phyloP scores from a whole-genome alignment of 2,329 filamentous ascomycete genomes.

The Triangularia verruculosa region DNA sequence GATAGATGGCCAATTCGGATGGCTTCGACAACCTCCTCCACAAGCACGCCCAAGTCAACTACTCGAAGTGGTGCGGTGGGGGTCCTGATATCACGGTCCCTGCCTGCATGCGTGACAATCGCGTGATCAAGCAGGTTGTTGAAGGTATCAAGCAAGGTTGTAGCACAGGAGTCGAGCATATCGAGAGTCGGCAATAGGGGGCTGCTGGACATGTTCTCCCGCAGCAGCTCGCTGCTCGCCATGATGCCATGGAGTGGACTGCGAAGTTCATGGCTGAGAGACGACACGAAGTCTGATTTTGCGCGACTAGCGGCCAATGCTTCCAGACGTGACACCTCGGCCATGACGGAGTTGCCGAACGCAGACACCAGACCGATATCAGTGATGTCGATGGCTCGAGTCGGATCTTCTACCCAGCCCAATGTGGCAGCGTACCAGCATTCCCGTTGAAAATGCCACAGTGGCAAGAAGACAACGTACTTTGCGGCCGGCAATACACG shows the following conservation, averaged over 20 bases:
- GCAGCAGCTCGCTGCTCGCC: slow-evolving; percentile 48
- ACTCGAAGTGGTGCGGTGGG: not conserved
- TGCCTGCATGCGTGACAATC: slow-evolving; percentile 18
- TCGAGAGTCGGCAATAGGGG: slow-evolving; percentile 44
- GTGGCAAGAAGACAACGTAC: slow-evolving; percentile 37
- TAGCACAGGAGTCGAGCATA: slow-evolving; percentile 48
- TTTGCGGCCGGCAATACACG: slow-evolving; percentile 34
- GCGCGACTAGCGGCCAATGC: slow-evolving; percentile 38
- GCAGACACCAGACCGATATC: slow-evolving; percentile 45
- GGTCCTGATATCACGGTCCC: not conserved
- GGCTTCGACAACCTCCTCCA: slow-evolving; percentile 25
- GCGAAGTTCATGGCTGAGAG: slow-evolving; percentile 55
- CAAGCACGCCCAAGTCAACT: slow-evolving; percentile 15
- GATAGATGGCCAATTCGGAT: slow-evolving; percentile 21
- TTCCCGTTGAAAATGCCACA: slow-evolving; percentile 37
- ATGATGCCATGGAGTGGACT: slow-evolving; percentile 57
- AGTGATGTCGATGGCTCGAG: slow-evolving; percentile 31
- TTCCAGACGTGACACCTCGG: slow-evolving; percentile 48
- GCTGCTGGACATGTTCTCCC: slow-evolving; percentile 42
- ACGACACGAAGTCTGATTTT: slow-evolving; percentile 55
- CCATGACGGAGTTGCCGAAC: slow-evolving; percentile 54
- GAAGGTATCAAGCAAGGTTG: slow-evolving; percentile 48
- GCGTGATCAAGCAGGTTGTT: slow-evolving; percentile 34
- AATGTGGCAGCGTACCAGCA: slow-evolving; percentile 41
- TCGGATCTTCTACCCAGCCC: slow-evolving; percentile 39